phyloP scores from a whole-genome alignment of 768 basidiomycete species.

The Termitomyces sp. region DNA sequence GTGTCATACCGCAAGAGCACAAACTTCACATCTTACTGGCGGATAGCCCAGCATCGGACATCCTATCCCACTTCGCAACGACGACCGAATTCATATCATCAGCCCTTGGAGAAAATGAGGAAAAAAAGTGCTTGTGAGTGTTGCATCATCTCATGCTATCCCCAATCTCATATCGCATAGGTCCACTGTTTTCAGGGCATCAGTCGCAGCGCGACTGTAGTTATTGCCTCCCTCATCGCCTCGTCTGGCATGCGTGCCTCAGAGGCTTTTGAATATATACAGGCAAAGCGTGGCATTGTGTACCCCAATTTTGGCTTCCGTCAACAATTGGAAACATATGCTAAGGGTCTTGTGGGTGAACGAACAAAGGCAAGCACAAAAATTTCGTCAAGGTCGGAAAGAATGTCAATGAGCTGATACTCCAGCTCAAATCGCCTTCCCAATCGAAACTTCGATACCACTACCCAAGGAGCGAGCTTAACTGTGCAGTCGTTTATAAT shows the following conservation, averaged over 20 bases:
- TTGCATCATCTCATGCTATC: neutral
- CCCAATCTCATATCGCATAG: conserved; percentile 29
- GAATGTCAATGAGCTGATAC: conserved; percentile 29
- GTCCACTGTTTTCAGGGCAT: conserved; percentile 79
- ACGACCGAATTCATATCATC: conserved; percentile 35
- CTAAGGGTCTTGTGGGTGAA: conserved; percentile 23
- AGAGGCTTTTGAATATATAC: conserved; percentile 55
- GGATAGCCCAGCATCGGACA: conserved; percentile 28
- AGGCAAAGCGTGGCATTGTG: conserved; percentile 55
- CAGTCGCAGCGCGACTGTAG: conserved; percentile 71
- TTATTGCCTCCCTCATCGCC: conserved; percentile 68
- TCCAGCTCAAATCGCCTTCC: conserved; percentile 21
- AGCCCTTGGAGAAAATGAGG: conserved; percentile 30
- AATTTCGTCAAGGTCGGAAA: conserved; percentile 12
- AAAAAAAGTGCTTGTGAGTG: conserved; percentile 38
- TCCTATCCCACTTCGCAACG: conserved; percentile 30
- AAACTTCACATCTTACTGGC: conserved; percentile 47
- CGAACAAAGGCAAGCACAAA: conserved; percentile 4
- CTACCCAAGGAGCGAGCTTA: no score
- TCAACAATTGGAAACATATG: conserved; percentile 48
- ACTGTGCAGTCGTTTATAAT: neutral
- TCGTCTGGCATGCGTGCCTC: conserved; percentile 47
- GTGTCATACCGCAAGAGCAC: conserved; percentile 35
- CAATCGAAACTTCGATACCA: neutral
- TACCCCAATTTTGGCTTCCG: conserved; percentile 69